A percentile compares a stretch with the other conserved stretches of the same genome.
Evolutionary conservation across 78 protist genomes (phyloP).

Genomic region (Tieghemostelium lacteum): DNA sequence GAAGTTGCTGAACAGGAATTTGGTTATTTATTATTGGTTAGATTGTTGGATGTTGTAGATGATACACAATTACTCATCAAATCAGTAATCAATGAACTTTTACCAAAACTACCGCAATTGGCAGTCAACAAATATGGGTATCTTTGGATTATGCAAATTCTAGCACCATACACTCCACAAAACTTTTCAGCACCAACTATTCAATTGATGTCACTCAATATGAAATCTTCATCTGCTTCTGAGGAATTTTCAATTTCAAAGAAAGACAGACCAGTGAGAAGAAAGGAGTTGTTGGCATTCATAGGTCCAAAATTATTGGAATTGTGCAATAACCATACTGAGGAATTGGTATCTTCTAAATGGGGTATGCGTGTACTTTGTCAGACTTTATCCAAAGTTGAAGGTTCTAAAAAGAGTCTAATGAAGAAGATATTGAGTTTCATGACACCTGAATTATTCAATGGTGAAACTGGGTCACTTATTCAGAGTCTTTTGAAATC

Average conservation of each 20-base stretch:
- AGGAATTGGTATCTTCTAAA: background rate
- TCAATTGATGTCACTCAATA: background rate
- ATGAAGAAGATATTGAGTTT: constrained; percentile 20
- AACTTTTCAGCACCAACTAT: constrained; percentile 10
- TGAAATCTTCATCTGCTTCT: background rate
- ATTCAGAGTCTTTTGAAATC: constrained; percentile 27
- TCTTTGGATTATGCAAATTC: constrained; percentile 36
- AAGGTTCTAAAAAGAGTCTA: constrained; percentile 49
- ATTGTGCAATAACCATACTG: too few relatives aligned
- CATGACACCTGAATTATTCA: background rate
- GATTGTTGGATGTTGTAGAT: constrained; percentile 79
- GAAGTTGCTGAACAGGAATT: constrained; percentile 59
- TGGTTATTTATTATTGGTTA: constrained; percentile 45
- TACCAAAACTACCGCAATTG: constrained; percentile 33
- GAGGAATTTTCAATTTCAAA: constrained; percentile 1
- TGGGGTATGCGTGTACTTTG: constrained; percentile 43
- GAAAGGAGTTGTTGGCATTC: constrained; percentile 38
- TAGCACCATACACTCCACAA: constrained; percentile 41
- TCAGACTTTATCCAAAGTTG: constrained; percentile 2
- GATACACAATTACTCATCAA: constrained; percentile 80
- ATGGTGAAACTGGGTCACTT: constrained; percentile 2
- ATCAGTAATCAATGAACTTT: constrained; percentile 44
- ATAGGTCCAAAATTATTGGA: constrained; percentile 63
- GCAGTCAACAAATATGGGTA: constrained; percentile 28
- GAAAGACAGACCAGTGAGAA: constrained; percentile 36